Base-by-base conservation (phyloP, 768 basidiomycete genomes). In the Collybiopsis luxurians region DNA sequence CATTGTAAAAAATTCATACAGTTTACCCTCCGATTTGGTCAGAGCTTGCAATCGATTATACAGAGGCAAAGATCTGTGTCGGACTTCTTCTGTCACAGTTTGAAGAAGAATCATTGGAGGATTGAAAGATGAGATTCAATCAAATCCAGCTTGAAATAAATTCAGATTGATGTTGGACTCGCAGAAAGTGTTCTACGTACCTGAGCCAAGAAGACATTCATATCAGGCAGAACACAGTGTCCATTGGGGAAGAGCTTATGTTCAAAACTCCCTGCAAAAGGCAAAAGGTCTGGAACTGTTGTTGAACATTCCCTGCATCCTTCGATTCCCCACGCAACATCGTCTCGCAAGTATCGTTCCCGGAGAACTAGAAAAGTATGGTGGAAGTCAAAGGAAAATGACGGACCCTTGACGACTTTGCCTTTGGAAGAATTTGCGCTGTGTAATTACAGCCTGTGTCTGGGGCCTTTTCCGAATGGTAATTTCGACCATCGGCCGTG, bases 71-170 rank as follows among this genome's bases (percentile, higher is more conserved):
- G 91, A 94, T 19, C 97, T 82, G 68, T 98, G 97, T 57, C 96
- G 82, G 58, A 98, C 94, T 83, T 99, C 97, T 61, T 97, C 92
- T 52, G 98, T 77, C 2, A 98, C 95, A 0, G 96, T 99, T 72
- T 98, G 96, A 2, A 97, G 82, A 23, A 99, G 75, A 55, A 99
- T 87, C 53, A 98, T 85, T 0, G 95, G 93, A 0, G 88, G 77
- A 0, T 73, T 79, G 63, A 95, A 91, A 85, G 74, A 1, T 80
- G 73, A 0, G 90, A 91, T 69, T 94, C 90, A 38, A 98, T 77
- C 51, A 98, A 78, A 71, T 99, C 97, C 90, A 98, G 97, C 92
- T 97, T 63, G 13, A 47, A 15, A 19, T 19, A 9, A 19, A 6
- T 12, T 12, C n/a, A n/a, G n/a, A 26, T 15, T 24, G 23, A 53